These are phyloP conservation scores for Skeletonema potamos DNA, from an alignment of 108 stramenopile species.

Conservation along the genomic window DNA sequence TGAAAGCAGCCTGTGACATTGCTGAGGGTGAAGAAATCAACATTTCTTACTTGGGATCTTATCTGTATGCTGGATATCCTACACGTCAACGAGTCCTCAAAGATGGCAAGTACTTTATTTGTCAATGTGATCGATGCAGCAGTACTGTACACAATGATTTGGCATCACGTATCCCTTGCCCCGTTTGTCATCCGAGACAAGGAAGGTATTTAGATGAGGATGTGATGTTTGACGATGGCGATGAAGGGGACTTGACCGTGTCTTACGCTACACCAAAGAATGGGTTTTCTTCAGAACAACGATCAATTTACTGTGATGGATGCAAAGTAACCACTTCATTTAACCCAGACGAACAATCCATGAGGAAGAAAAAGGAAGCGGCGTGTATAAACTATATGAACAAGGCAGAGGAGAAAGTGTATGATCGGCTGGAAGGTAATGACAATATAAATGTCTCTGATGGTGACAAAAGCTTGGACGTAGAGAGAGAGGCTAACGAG, in stretches of 20 bases:
- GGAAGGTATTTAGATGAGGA: slow-evolving; percentile 78
- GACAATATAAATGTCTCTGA: not conserved
- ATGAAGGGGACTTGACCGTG: slow-evolving; percentile 18
- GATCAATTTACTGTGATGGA: slow-evolving; percentile 14
- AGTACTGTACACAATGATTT: slow-evolving; percentile 29
- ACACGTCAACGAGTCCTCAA: slow-evolving; percentile 51
- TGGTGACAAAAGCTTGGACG: slow-evolving; percentile 4
- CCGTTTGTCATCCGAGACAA: slow-evolving; percentile 60
- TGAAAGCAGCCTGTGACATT: slow-evolving; percentile 67
- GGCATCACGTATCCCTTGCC: slow-evolving; percentile 71
- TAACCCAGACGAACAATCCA: slow-evolving; percentile 1
- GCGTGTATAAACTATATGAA: slow-evolving; percentile 27
- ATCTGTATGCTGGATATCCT: slow-evolving; percentile 61
- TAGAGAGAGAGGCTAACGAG: slow-evolving; percentile 35
- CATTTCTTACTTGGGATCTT: slow-evolving; percentile 73
- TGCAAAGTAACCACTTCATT: slow-evolving; percentile 14
- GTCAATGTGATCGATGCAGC: slow-evolving; percentile 68
- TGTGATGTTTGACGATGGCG: slow-evolving; percentile 78
- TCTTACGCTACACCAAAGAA: slow-evolving; percentile 46
- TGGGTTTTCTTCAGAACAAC: slow-evolving; percentile 19
- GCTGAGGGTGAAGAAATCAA: slow-evolving; percentile 68
- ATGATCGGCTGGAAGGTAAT: slow-evolving; percentile 22
- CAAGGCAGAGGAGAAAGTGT: slow-evolving; percentile 40
- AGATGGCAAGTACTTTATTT: slow-evolving; percentile 69
- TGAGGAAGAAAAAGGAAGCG: slow-evolving; percentile 31